Conservation (phyloP, 2,329 filamentous ascomycete species). For the Claviceps capensis region DNA sequence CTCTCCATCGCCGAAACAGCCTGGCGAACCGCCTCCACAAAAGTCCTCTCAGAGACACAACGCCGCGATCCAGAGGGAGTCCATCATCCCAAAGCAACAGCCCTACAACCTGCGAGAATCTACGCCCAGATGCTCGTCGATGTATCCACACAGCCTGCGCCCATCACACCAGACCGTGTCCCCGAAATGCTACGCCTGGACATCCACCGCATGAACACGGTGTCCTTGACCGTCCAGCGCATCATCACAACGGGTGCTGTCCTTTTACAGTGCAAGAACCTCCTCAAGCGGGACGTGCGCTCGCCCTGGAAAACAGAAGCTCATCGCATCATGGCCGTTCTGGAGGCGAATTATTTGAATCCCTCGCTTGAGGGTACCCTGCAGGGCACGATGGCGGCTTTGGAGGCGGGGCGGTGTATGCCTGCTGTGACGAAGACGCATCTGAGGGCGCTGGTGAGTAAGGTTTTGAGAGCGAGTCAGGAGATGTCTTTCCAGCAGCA, state of each 20-base stretch:
- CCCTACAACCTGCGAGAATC: constrained; percentile 48
- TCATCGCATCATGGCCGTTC: constrained; percentile 52
- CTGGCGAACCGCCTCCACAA: constrained; percentile 51
- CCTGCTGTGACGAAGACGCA: constrained; percentile 46
- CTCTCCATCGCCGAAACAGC: constrained; percentile 48
- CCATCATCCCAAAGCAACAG: constrained; percentile 39
- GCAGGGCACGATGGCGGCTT: constrained; percentile 47
- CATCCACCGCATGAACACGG: constrained; percentile 39
- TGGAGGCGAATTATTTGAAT: constrained; percentile 37
- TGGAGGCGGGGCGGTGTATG: constrained; percentile 51
- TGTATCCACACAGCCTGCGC: constrained; percentile 53
- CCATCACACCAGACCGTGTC: constrained; percentile 38
- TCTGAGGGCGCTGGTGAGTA: constrained; percentile 42
- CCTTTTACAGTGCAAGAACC: constrained; percentile 66
- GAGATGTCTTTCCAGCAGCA: constrained; percentile 25
- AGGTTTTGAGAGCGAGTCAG: constrained; percentile 37
- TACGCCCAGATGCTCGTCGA: constrained; percentile 67
- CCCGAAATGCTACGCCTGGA: constrained; percentile 68
- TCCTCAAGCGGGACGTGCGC: constrained; percentile 68
- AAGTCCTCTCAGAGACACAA: constrained; percentile 51
- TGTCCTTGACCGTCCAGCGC: constrained; percentile 28
- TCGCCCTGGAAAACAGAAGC: constrained; percentile 66
- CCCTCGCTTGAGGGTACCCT: constrained; percentile 38
- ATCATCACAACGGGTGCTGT: constrained; percentile 64
- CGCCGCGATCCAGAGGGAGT: constrained; percentile 57